Evolutionary conservation across 805 yeast genomes (phyloP), one percentile per base, ranked within the genome.

Genomic region (Kazachstania africana): DNA sequence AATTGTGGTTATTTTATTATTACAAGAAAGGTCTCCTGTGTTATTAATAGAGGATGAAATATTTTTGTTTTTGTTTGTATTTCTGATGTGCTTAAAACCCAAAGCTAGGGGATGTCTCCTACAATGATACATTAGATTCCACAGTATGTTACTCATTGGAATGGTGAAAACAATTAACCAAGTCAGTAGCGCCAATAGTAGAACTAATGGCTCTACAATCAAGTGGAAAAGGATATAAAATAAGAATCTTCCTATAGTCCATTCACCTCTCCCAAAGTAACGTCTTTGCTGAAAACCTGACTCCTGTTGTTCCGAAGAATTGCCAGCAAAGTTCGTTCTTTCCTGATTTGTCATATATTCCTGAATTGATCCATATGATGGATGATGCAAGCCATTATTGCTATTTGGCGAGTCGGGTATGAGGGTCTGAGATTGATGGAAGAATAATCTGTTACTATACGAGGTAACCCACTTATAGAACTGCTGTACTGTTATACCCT

Each of bases 81-180:
- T 39, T 37, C 63, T 63, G 39, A 78, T 83, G 35, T 62, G 60
- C 47, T 74, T 76, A 58, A 83, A 81, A 16, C 76, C 72, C n/a
- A 88, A 58, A 0, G 94, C 95, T 35, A 88, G 60, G 0, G 98
- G 98, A 53, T 87, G 95, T 36, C 87, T 71, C 47, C 94, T 74
- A 36, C 87, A 62, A 54, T 91, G 96, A 36, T 71, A 69, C 42
- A 78, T 66, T 21, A 91, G 54, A 14, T 77, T 74, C 43, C 65
- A 57, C 17, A 80, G 61, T 12, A 84, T 78, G 32, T 84, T 84
- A 12, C 93, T 75, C 93, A 91, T 84, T 25, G 98, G 98, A 29
- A 88, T 84, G 5, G 95, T 75, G 53, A 91, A 78, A 1, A 87
- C 95, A 22, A 71, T 54, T 23, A 88, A 55, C 95, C 95, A 91